Base-by-base conservation (phyloP, 805 yeast species). In the Saccharomycopsis fermentans region DNA sequence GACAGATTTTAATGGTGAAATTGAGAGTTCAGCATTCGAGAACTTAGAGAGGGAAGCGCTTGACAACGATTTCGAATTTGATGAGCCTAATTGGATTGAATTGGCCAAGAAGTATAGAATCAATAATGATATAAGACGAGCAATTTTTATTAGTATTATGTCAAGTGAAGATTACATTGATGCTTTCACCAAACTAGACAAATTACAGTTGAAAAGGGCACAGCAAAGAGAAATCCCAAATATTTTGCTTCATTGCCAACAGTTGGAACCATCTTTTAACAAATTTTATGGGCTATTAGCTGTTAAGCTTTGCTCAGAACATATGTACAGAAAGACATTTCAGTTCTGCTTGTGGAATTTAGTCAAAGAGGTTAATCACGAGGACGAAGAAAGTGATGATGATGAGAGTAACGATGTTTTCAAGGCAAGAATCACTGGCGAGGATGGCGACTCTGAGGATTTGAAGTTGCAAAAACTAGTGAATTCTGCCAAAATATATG, bases 51-150 rank as follows among this genome's bases (percentile, higher is more conserved):
- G 78, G 55, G 67, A 74, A 3, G 71, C 70, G 3, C 77, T 78
- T 1, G 76, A 82, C 59, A 90, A 83, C 58, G 72, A 85, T 9
- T 72, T 86, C 14, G 95, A 84, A 62, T 74, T 75, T 43, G 81
- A 86, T 0, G 90, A 83, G 64, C 94, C 95, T 4, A 89, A 91
- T 67, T 91, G 97, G 97, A 71, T 84, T 67, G 91, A 86, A 61
- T 74, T 94, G 40, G 98, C 99, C 3, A 80, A 79, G 63, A 75
- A 82, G 43, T 96, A 91, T 67, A 74, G 98, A 63, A 91, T 94
- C 95, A 94, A 95, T 70, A 92, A 98, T 0, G 97, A 91, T 68
- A 80, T 94, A 37, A 84, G 99, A 71, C 79, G 97, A 57, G 97
- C 98, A 1, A 86, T 94, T 17, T 94, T 94, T 67, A 83, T 95